Conservation (phyloP, 1,284 basidiomycete genomes). For the Cutaneotrichosporon mucoides region DNA sequence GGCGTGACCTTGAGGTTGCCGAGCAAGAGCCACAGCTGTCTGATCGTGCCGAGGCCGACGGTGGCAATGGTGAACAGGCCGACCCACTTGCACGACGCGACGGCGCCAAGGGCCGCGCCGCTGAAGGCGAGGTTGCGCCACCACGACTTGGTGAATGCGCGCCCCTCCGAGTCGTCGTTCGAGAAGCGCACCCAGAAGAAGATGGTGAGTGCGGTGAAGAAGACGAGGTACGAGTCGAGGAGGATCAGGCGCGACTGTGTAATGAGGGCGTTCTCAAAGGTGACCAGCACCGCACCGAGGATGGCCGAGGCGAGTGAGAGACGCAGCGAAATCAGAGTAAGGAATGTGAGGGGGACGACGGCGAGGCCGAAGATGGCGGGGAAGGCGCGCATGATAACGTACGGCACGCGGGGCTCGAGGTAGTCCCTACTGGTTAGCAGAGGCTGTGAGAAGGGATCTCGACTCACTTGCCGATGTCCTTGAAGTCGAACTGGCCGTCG, state of each 20-base stretch:
- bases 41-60: conserved; percentile 75
- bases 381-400: conserved; percentile 91
- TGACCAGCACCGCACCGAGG: conserved; percentile 83
- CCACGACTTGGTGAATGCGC: conserved; percentile 76
- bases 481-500: conserved; percentile 91
- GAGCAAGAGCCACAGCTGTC: conserved; percentile 84
- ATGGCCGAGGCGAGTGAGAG: conserved; percentile 85
- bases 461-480: conserved; percentile 88
- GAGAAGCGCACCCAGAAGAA: conserved; percentile 87
- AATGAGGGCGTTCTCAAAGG: conserved; percentile 92
- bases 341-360: conserved; percentile 84
- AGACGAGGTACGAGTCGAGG: conserved; percentile 93
- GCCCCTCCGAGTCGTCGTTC: conserved; percentile 69
- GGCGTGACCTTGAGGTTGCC: conserved; percentile 81
- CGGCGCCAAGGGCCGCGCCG: conserved; percentile 86
- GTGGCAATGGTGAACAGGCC: conserved; percentile 98
- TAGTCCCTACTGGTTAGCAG: conserved; percentile 58
- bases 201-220: conserved; percentile 88
- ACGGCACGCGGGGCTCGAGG: conserved; percentile 70
- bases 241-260: conserved; percentile 96
- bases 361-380: conserved; percentile 86
- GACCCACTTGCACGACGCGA: conserved; percentile 96
- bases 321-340: conserved; percentile 87
- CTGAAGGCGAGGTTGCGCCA: conserved; percentile 90
- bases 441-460: not conserved